phyloP scores from a whole-genome alignment of 2,329 filamentous ascomycete species.

The Xylaria sp. region DNA sequence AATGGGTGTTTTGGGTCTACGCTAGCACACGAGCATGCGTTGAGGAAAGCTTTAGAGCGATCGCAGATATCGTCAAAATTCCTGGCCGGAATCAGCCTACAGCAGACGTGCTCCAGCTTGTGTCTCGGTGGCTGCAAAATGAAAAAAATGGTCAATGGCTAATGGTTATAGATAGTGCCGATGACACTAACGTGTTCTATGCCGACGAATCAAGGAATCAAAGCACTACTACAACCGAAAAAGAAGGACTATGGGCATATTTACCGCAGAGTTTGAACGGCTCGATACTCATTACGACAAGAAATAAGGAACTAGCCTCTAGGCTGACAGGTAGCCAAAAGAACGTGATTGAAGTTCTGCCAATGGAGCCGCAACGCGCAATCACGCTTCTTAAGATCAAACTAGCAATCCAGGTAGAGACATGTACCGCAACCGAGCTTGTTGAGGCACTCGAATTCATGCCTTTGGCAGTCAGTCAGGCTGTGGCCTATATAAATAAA shows the following conservation, averaged over 20 bases:
- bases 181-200: conserved; percentile 49
- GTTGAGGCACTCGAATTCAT: conserved; percentile 48
- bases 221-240: not conserved
- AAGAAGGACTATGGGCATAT: conserved; percentile 40
- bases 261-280: conserved; percentile 48
- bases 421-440: conserved; percentile 40
- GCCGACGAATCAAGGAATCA: conserved; percentile 28
- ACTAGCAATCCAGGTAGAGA: conserved; percentile 29
- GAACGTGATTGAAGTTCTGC: conserved; percentile 23
- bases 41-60: conserved; percentile 48
- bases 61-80: conserved; percentile 50
- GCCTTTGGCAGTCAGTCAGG: conserved; percentile 52
- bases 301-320: conserved; percentile 20
- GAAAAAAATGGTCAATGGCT: conserved; percentile 49
- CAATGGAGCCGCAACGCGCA: conserved; percentile 21
- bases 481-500: conserved; percentile 50
- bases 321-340: conserved; percentile 40
- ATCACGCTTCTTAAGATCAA: conserved; percentile 8
- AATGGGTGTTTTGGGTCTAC: conserved; percentile 53
- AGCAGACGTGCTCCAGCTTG: conserved; percentile 42
- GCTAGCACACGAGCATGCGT: conserved; percentile 48
- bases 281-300: conserved; percentile 48
- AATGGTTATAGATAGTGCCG: conserved; percentile 54
- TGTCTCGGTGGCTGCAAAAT: conserved; percentile 50
- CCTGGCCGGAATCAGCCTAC: conserved; percentile 42